Evolutionary conservation across 306 rosid species (phyloP).

Genomic region (Prunus persica): DNA sequence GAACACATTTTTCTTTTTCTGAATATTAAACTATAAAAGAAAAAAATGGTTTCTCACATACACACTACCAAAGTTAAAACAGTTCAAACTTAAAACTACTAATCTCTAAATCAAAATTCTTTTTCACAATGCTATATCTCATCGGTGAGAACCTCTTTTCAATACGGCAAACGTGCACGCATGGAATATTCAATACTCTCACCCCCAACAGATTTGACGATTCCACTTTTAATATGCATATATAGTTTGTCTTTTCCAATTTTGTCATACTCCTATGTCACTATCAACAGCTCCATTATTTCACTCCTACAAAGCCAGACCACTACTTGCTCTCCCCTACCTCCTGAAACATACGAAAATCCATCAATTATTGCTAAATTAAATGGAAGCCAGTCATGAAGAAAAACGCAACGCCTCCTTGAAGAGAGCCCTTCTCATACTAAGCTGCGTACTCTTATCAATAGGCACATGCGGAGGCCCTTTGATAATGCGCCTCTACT

Average conservation of each 20-base stretch:
- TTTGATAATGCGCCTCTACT: slow-evolving; percentile 65
- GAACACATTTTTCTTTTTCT: too few relatives aligned
- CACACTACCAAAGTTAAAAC: rapidly evolving
- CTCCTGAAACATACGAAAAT: background rate
- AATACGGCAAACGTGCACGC: too few relatives aligned
- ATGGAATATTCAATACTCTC: too few relatives aligned
- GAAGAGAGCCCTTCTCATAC: slow-evolving; percentile 31
- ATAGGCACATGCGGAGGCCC: slow-evolving; percentile 67
- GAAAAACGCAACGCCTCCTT: slow-evolving; percentile 5
- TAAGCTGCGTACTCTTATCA: slow-evolving; percentile 35
- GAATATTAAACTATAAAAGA: too few relatives aligned
- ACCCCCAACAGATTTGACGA: too few relatives aligned
- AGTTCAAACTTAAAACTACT: rapidly evolving
- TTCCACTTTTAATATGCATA: too few relatives aligned
- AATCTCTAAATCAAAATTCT: rapidly evolving
- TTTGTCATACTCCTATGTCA: too few relatives aligned
- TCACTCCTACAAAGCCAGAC: background rate
- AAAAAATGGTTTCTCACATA: rapidly evolving
- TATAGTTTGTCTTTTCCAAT: too few relatives aligned
- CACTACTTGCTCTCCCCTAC: background rate
- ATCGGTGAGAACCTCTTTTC: too few relatives aligned
- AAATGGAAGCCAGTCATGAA: background rate
- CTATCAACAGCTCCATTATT: background rate
- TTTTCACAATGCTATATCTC: rapidly evolving
- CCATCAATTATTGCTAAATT: too few relatives aligned